Evolutionary conservation across 345 rosid species (phyloP).

Genomic region (Heritiera fomes): DNA sequence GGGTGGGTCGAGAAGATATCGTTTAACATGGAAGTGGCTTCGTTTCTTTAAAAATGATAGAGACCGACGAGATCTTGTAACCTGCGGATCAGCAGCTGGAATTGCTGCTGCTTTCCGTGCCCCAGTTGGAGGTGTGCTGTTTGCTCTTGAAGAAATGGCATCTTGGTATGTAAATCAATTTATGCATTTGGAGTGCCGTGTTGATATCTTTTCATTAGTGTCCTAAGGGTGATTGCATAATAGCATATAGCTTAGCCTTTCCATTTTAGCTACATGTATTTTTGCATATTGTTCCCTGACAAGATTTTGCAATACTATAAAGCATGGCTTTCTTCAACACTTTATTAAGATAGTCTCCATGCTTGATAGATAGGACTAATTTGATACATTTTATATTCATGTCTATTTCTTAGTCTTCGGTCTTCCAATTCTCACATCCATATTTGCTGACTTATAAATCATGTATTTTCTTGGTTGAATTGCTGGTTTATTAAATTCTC

Average conservation of each 20-base stretch:
- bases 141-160: constrained; percentile 93
- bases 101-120: constrained; percentile 91
- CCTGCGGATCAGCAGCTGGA: constrained; percentile 98
- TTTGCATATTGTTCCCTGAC: background rate
- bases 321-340: background rate
- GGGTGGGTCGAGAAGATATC: constrained; percentile 84
- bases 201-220: background rate
- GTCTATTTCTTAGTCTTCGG: background rate
- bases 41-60: constrained; percentile 78
- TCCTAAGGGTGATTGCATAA: background rate
- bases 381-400: background rate
- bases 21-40: constrained; percentile 81
- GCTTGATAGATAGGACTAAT: background rate
- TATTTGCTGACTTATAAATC: background rate
- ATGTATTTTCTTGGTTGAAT: background rate
- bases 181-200: constrained; percentile 1
- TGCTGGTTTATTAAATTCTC: background rate
- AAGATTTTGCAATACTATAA: background rate
- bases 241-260: background rate
- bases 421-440: constrained; percentile 6
- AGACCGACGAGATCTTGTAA: constrained; percentile 87
- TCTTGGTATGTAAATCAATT: constrained; percentile 62
- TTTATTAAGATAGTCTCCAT: background rate
- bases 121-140: constrained; percentile 91
- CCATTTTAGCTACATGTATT: background rate